Conservation (phyloP, 495 filamentous ascomycete species). For the Trichoderma erinaceum region DNA sequence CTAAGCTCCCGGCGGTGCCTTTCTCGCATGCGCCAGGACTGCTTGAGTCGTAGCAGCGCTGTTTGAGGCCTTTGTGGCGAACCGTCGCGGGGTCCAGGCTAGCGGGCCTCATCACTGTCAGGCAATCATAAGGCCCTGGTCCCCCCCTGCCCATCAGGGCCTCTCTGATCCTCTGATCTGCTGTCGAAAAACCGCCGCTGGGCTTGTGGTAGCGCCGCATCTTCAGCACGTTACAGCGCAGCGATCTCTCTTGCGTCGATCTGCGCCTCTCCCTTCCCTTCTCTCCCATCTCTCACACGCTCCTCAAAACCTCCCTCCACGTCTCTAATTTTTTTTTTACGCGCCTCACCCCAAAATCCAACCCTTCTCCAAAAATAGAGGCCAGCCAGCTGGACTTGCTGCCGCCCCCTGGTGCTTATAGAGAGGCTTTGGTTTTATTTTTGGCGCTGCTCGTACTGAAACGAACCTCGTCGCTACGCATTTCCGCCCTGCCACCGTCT, state of each 20-base stretch:
- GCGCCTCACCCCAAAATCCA: not conserved
- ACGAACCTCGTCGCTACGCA: conserved; percentile 8
- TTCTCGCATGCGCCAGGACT: not conserved
- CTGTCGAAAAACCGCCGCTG: not conserved
- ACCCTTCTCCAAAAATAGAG: not conserved
- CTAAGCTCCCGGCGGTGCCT: not conserved
- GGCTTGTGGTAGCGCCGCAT: not conserved
- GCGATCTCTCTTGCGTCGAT: not conserved
- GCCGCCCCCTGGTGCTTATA: too few relatives aligned
- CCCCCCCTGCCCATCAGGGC: not conserved
- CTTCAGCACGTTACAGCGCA: conserved; percentile 3
- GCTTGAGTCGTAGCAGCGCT: conserved; percentile 1
- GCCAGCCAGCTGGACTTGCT: too few relatives aligned
- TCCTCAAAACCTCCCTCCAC: not conserved
- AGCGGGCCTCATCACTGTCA: not conserved
- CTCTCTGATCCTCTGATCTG: not conserved
- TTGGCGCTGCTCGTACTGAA: conserved; percentile 7
- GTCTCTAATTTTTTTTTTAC: not conserved
- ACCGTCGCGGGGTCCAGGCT: not conserved
- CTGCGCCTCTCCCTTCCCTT: not conserved
- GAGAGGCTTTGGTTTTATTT: not conserved
- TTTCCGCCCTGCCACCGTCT: not conserved
- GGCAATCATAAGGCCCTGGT: conserved; percentile 5
- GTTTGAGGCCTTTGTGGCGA: conserved; percentile 9
- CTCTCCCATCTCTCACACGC: not conserved